Base-by-base conservation (phyloP, 257 asterid species). In the Leptodermis oblonga region DNA sequence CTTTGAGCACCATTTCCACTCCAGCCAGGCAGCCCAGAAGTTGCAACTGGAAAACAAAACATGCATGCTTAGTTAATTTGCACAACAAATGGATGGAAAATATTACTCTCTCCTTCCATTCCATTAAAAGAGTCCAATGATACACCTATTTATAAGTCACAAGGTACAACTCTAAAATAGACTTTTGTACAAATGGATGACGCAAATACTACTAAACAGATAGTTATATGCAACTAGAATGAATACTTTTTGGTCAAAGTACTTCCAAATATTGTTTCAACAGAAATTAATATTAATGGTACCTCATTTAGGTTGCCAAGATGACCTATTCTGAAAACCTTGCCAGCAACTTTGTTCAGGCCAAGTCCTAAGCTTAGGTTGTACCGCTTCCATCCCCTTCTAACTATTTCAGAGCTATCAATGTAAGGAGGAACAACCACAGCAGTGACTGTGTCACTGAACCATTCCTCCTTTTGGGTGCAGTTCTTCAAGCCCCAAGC, bases 401-500 rank as follows among this genome's bases (percentile, higher is more conserved):
- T 82, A 20, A 94, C 92, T 6, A 94, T 78, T 64, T 94, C 97
- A 0, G 89, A 13, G 75, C 97, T 91, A 36, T 91, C 96, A 14
- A 94, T 87, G 80, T 86, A 65, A 15, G 97, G 72, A 13, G 99
- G 99, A 68, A 94, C 86, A 18, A 91, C 67, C 56, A 94, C 92
- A 14, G 99, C 99, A 58, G 99, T 94, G 48, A 94, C 99, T 0
- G 99, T 94, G 81, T 94, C 95, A 69, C 99, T 94, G 83, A 56
- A 81, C 92, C 97, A 91, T 71, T 94, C 99, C 82, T 91, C 95
- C 88, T 87, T 89, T 76, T 91, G 97, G 31, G 99, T 91, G 86
- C 97, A 94, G 84, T 94, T 94, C 92, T 91, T 94, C 86, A 91
- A 77, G 9, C 99, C 99, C 99, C 99, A 94, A 4, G 97, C 99